Base-by-base conservation (phyloP, 1,284 basidiomycete genomes). In the Sanghuangporus weigelae region DNA sequence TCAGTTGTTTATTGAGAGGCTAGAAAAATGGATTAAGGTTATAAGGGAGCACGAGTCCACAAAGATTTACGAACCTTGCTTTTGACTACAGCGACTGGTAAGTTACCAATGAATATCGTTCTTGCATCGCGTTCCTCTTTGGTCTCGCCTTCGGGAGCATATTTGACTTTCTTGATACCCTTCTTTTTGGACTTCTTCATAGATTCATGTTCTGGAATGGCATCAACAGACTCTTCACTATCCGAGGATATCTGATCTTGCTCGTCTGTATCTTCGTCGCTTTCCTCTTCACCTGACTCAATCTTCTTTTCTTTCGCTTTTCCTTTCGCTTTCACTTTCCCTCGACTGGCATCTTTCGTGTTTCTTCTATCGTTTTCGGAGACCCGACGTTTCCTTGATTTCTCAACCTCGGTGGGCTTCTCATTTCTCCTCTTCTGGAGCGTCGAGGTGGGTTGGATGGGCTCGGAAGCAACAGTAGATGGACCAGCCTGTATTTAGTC, bases 51-150 rank as follows among this genome's bases (percentile, higher is more conserved):
- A 49, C 11, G 14, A 55, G 46, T n/a, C 38, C 35, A 36, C 6
- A 38, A 53, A 58, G 42, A 56, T 19, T 73, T 74, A 68, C 73
- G 59, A 68, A 94, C 94, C 74, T 87, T 89, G 69, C 83, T 86
- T 62, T 90, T 89, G 16, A 86, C 87, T 7, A 91, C 84, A 5
- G 91, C 87, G 1, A 92, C 79, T 2, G 89, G 84, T 0, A 98
- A 77, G 73, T 98, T 98, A 10, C 96, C 96, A n/a, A 99, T 76
- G 73, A 98, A 99, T 59, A 98, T 79, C 1, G 96, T 97, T 35
- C 96, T 84, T 19, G 83, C 80, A 71, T 97, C 87, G 57, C 90
- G 81, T 64, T 84, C 84, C 61, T 84, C 85, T 10, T 80, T 71
- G 0, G 88, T 89, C 74, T 96, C 93, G 59, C 83, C 85, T 26